phyloP scores from a whole-genome alignment of 108 stramenopile genomes.

The Aurantiochytrium sp. region DNA sequence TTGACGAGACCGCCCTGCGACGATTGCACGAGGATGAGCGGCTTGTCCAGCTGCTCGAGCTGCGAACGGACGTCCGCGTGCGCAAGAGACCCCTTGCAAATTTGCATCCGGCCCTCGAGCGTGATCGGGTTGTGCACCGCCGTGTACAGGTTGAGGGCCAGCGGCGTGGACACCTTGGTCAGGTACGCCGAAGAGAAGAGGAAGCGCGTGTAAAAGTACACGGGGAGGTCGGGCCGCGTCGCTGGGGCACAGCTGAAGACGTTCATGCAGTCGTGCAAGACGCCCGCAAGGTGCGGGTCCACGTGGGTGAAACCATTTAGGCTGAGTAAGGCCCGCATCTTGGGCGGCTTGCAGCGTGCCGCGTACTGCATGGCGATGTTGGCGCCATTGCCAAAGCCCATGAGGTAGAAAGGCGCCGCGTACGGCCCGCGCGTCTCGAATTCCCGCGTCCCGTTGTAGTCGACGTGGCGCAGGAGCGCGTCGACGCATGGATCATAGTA shows the following conservation, averaged over 20 bases:
- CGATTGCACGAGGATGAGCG: slow-evolving; percentile 67
- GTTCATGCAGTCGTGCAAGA: slow-evolving; percentile 79
- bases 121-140: slow-evolving; percentile 81
- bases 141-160: slow-evolving; percentile 77
- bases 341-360: slow-evolving; percentile 31
- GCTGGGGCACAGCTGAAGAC: slow-evolving; percentile 71
- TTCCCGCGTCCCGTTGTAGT: slow-evolving; percentile 45
- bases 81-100: slow-evolving; percentile 69
- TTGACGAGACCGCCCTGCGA: slow-evolving; percentile 68
- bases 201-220: slow-evolving; percentile 79
- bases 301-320: slow-evolving; percentile 72
- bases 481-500: slow-evolving; percentile 67
- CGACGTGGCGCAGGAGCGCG: slow-evolving; percentile 65
- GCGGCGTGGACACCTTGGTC: slow-evolving; percentile 68
- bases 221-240: slow-evolving; percentile 75
- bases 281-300: slow-evolving; percentile 73
- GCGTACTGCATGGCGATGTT: slow-evolving; percentile 63
- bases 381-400: slow-evolving; percentile 73
- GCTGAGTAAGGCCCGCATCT: slow-evolving; percentile 60
- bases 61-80: slow-evolving; percentile 66
- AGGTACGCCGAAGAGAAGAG: slow-evolving; percentile 73
- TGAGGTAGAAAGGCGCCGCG: slow-evolving; percentile 60
- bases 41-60: slow-evolving; percentile 54
- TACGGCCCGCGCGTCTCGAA: slow-evolving; percentile 50
- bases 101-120: slow-evolving; percentile 62